A percentile compares a stretch with the other conserved stretches of the same genome.
Evolutionary conservation across 768 basidiomycete species (phyloP).

Genomic region (Lentinula sp.): DNA sequence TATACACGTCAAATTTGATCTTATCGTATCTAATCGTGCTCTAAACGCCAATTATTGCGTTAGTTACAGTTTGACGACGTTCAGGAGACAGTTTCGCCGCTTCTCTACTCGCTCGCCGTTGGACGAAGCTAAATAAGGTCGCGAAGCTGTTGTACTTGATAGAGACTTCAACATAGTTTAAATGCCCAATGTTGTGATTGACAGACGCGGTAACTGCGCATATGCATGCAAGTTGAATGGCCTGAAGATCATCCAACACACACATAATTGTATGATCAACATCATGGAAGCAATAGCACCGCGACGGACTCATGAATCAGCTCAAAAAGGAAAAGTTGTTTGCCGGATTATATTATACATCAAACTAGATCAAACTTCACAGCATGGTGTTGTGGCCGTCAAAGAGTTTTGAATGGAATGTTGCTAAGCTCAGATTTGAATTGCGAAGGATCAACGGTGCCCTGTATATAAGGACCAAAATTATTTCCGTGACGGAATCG

Average conservation of each 20-base stretch:
- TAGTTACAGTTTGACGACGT: neutral
- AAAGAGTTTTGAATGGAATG: neutral
- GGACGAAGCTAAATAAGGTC: no score
- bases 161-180: no score
- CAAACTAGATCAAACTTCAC: neutral
- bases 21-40: neutral
- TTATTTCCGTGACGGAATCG: neutral
- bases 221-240: neutral
- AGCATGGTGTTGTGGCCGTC: neutral
- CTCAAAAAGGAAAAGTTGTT: neutral
- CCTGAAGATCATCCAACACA: no score
- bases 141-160: no score
- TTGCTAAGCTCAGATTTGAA: neutral
- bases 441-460: neutral
- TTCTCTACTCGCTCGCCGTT: neutral
- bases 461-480: neutral
- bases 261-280: no score
- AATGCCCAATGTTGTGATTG: no score
- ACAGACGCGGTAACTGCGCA: neutral
- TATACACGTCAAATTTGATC: neutral
- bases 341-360: neutral
- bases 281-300: neutral
- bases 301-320: neutral
- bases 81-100: neutral
- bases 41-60: neutral